Percentiles rank a stretch among this genome's conserved stretches.
phyloP scores from a whole-genome alignment of 768 basidiomycete genomes.

The Ramaria sp. region DNA sequence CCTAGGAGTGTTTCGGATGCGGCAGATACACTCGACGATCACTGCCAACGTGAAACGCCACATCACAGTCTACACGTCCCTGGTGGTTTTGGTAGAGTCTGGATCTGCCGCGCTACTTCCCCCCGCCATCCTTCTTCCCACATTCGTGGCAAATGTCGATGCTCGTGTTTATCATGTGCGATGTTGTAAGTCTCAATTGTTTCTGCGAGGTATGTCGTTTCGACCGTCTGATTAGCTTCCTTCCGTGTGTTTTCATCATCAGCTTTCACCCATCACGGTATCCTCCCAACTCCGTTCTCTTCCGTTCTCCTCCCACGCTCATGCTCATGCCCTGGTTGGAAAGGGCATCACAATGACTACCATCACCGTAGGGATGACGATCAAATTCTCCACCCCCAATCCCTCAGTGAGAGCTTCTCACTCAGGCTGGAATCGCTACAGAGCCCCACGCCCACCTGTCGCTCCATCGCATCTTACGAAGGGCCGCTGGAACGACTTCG shows the following conservation, averaged over 20 bases:
- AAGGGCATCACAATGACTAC: constrained; percentile 1
- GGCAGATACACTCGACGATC: constrained; percentile 4
- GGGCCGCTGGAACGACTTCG: not conserved
- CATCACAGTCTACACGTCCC: not conserved
- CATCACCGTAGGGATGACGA: constrained; percentile 4
- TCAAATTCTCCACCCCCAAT: not conserved
- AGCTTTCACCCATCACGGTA: constrained; percentile 7
- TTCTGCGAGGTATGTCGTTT: not conserved
- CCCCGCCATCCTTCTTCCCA: constrained; percentile 2
- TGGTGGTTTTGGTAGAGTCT: constrained; percentile 8
- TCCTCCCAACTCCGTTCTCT: not conserved
- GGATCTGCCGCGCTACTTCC: not conserved
- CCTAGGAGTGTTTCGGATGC: constrained; percentile 4
- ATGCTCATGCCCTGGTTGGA: no score
- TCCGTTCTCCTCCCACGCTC: not conserved
- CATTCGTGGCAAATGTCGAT: not conserved
- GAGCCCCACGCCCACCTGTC: not conserved
- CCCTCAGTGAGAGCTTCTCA: not conserved
- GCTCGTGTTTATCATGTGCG: constrained; percentile 6
- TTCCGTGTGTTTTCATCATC: not conserved
- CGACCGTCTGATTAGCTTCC: not conserved
- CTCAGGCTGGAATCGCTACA: constrained; percentile 1
- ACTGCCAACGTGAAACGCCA: constrained; percentile 6
- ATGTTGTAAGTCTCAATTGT: constrained; percentile 6
- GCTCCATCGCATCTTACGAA: not conserved